A percentile compares a stretch with the other conserved stretches of the same genome.
Evolutionary conservation across 352 stramenopile genomes (phyloP).

Genomic region (Achlya hypogyna): DNA sequence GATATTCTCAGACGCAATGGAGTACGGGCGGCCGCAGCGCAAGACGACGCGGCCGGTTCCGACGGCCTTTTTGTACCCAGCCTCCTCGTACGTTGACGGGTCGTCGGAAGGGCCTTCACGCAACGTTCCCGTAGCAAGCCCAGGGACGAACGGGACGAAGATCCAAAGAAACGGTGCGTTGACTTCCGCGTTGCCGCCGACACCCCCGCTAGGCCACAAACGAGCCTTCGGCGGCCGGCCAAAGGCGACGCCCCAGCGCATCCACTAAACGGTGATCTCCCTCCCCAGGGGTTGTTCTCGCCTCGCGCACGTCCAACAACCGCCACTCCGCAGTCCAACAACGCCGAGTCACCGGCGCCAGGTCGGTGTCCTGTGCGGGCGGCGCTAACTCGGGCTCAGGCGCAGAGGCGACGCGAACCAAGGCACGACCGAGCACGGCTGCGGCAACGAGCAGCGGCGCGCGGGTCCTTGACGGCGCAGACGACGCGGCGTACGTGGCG

Average conservation of each 20-base stretch:
- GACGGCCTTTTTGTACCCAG: background rate
- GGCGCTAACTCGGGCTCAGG: no score
- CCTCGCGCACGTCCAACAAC: background rate
- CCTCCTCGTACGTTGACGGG: background rate
- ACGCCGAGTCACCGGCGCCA: no score
- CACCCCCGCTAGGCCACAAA: background rate
- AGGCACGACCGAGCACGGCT: slow-evolving; percentile 43
- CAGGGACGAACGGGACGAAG: background rate
- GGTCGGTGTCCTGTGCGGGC: no score
- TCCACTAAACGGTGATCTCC: no score
- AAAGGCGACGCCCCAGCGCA: no score
- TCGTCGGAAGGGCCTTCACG: background rate
- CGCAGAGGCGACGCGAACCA: no score
- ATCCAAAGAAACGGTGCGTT: background rate
- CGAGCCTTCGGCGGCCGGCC: background rate
- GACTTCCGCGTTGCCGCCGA: background rate
- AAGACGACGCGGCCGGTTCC: background rate
- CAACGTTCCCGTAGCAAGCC: background rate
- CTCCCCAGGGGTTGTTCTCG: background rate
- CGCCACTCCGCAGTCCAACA: no score
- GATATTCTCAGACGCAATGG: background rate
- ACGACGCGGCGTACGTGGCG: slow-evolving; percentile 29
- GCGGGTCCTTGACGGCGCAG: slow-evolving; percentile 8
- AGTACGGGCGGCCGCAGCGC: background rate
- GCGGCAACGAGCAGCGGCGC: slow-evolving; percentile 19